phyloP scores from a whole-genome alignment of 1,139 yeast genomes.

The Pichia sp. region DNA sequence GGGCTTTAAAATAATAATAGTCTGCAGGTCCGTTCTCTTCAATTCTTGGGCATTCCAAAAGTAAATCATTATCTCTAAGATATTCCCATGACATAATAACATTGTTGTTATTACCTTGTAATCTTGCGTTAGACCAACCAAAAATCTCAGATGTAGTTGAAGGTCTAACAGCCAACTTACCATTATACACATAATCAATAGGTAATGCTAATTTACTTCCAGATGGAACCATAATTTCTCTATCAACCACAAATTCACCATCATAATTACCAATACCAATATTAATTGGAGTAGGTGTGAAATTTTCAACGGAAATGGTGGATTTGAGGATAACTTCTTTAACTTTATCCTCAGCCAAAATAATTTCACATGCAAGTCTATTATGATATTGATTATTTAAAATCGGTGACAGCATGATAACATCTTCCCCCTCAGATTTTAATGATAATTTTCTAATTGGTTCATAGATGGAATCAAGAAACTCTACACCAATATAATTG shows the following conservation, averaged over 20 bases:
- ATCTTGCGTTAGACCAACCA: constrained; percentile 52
- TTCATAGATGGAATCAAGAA: constrained; percentile 50
- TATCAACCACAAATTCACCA: constrained; percentile 27
- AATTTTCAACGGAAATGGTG: constrained; percentile 63
- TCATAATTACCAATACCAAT: constrained; percentile 34
- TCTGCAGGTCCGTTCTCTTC: constrained; percentile 31
- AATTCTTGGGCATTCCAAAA: constrained; percentile 53
- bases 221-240: constrained; percentile 41
- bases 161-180: constrained; percentile 58
- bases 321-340: constrained; percentile 74
- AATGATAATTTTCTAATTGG: constrained; percentile 55
- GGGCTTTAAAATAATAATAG: constrained; percentile 63
- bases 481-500: constrained; percentile 55
- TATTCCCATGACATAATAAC: constrained; percentile 57
- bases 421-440: constrained; percentile 77
- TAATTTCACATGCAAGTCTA: constrained; percentile 66
- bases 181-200: constrained; percentile 56
- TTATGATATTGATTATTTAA: constrained; percentile 46
- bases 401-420: constrained; percentile 63
- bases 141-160: constrained; percentile 42
- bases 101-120: constrained; percentile 14
- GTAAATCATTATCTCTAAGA: constrained; percentile 44
- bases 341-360: constrained; percentile 66
- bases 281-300: constrained; percentile 56
- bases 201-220: constrained; percentile 63